Evolutionary conservation across 2,329 filamentous ascomycete genomes (phyloP).

Genomic region (Hymenoscyphus linearis): DNA sequence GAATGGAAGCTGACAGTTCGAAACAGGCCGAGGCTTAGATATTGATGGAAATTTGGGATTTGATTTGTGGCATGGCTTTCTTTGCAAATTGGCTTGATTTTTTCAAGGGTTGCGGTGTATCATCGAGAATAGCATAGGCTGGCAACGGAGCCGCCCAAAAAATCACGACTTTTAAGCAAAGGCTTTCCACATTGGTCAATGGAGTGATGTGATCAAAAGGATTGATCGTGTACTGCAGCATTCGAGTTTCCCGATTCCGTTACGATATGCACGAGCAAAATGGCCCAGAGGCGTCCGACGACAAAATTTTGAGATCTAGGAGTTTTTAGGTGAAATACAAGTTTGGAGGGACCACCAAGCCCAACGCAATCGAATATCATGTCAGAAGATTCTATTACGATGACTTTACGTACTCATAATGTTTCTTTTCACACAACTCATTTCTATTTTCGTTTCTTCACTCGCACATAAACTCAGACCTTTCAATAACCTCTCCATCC

Average conservation of each 20-base stretch:
- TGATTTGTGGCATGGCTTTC: constrained; percentile 27
- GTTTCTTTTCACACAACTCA: too few relatives aligned
- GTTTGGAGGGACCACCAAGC: neutral
- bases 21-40: constrained; percentile 31
- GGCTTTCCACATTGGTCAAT: neutral
- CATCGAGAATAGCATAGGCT: constrained; percentile 32
- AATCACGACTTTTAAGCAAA: constrained; percentile 31
- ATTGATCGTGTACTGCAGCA: neutral
- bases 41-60: constrained; percentile 14
- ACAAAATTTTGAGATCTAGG: neutral
- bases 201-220: neutral
- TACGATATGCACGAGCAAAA: neutral
- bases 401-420: neutral
- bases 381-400: neutral
- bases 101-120: constrained; percentile 25
- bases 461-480: too few relatives aligned
- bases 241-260: neutral
- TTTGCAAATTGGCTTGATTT: constrained; percentile 24
- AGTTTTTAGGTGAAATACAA: neutral
- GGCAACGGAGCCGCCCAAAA: constrained; percentile 28
- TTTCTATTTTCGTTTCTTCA: too few relatives aligned
- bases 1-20: constrained; percentile 12
- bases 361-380: neutral
- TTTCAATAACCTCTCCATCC: too few relatives aligned
- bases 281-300: neutral